Evolutionary conservation across 495 filamentous ascomycete genomes (phyloP), one percentile per base, ranked within the genome.

Genomic region (Podospora sp.): DNA sequence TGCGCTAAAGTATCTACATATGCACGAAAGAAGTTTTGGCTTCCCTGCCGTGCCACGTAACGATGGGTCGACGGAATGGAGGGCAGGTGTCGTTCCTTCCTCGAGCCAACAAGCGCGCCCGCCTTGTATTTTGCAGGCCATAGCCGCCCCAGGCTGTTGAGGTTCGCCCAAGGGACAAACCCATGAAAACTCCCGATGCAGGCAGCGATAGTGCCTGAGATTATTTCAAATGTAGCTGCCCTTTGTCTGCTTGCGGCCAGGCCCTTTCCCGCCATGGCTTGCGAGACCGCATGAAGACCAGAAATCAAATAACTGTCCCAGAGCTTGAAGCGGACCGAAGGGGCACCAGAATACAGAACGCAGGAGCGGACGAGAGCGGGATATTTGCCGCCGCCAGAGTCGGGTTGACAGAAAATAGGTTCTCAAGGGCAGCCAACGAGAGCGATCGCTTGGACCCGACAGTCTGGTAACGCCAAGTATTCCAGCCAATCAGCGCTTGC

Each of bases 381-480:
- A 55, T 55, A n/a, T 46, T 46, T 46, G 40, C 40, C 40, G 40
- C 40, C 40, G 40, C 52, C 24, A 55, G 24, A 55, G 20, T 55
- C 52, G 24, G 52, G 52, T 22, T 6, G 52, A 55, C 57, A 56
- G 52, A 27, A 56, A 56, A 56, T 56, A 56, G 21, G 52, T 59
- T 51, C 52, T 24, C 3, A 55, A n/a, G 11, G 20, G 52, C 24
- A 55, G 52, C 52, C 52, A 55, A 55, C 52, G 52, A 55, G 2
- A 55, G 8, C 52, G 52, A 22, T 55, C 55, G 51, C 61, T 40
- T 11, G 24, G 67, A 65, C 67, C 67, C 67, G 67, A 69, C 67
- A 62, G 67, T 57, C 27, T 65, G 67, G 67, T 49, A 36, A 56
- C 9, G 18, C 22, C 21, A 16, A 26, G 49, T 59, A 36, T 59